Conservation (phyloP, 2,329 filamentous ascomycete genomes). For the Fusarium robinianum region DNA sequence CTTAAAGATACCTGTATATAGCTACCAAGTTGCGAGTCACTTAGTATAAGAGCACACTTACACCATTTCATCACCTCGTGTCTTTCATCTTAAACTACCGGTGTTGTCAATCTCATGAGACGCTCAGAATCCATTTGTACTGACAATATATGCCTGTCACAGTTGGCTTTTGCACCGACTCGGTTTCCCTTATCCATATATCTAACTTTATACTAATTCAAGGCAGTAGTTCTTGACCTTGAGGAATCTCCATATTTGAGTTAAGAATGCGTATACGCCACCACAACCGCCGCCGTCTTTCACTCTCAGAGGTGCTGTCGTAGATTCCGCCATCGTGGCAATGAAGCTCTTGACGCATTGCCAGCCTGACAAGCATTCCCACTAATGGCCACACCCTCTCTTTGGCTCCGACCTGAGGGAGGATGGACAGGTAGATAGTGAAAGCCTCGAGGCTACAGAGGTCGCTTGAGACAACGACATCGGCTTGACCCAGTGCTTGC, state of each 20-base stretch:
- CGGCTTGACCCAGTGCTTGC: conserved; percentile 30
- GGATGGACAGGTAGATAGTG: conserved; percentile 33
- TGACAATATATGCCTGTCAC: too few species aligned
- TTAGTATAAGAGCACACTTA: too few species aligned
- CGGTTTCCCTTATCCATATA: too few species aligned
- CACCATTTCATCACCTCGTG: too few species aligned
- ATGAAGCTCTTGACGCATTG: conserved; percentile 30
- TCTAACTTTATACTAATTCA: too few species aligned
- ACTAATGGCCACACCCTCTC: conserved; percentile 34
- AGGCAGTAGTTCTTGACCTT: too few species aligned
- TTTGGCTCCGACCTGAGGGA: conserved; percentile 25
- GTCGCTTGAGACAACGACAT: conserved; percentile 31
- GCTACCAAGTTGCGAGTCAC: too few species aligned
- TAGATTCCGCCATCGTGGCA: not conserved
- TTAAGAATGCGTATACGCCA: conserved; percentile 40
- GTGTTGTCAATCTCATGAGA: too few species aligned
- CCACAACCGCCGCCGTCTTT: conserved; percentile 34
- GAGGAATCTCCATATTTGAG: conserved; percentile 19
- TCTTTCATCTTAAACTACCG: too few species aligned
- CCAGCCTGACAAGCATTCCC: conserved; percentile 33
- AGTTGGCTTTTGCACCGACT: too few species aligned
- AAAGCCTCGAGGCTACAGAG: conserved; percentile 34
- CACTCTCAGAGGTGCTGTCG: conserved; percentile 13
- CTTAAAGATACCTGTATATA: too few species aligned
- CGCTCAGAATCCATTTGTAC: too few species aligned